Evolutionary conservation across 2,329 filamentous ascomycete genomes (phyloP).

Genomic region (Penicillium vulpinum): DNA sequence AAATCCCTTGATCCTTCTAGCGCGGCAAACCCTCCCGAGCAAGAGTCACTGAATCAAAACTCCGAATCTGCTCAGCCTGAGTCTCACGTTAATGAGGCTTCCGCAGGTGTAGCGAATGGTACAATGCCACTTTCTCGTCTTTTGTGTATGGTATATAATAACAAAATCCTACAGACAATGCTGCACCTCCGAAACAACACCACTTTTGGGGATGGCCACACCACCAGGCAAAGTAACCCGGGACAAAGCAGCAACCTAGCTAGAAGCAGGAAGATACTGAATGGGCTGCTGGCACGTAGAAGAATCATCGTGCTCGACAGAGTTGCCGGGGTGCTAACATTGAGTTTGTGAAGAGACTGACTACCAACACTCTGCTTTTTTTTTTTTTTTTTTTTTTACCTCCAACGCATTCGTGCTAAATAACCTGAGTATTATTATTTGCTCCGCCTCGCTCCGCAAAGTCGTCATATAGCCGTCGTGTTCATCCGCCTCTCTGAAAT

Average conservation of each 20-base stretch:
- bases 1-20: not conserved
- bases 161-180: not conserved
- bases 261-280: slow-evolving; percentile 5
- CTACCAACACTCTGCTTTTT: not conserved
- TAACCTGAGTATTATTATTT: not conserved
- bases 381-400: not conserved
- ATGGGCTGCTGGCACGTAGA: slow-evolving; percentile 9
- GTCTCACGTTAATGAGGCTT: slow-evolving; percentile 4
- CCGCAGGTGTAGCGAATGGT: slow-evolving; percentile 6
- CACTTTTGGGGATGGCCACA: slow-evolving; percentile 10
- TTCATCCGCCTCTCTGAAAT: not conserved
- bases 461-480: not conserved
- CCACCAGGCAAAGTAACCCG: not conserved
- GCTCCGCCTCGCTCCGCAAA: too few relatives aligned
- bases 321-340: not conserved
- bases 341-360: not conserved
- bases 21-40: slow-evolving; percentile 8
- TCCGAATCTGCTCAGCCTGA: slow-evolving; percentile 1
- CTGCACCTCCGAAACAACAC: slow-evolving; percentile 2
- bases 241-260: slow-evolving; percentile 5
- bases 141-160: not conserved
- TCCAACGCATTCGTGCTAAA: not conserved
- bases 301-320: not conserved
- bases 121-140: not conserved
- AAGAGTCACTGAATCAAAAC: not conserved